Conservation (phyloP, 1,139 yeast genomes). For the Suhomyces chickasaworum region DNA sequence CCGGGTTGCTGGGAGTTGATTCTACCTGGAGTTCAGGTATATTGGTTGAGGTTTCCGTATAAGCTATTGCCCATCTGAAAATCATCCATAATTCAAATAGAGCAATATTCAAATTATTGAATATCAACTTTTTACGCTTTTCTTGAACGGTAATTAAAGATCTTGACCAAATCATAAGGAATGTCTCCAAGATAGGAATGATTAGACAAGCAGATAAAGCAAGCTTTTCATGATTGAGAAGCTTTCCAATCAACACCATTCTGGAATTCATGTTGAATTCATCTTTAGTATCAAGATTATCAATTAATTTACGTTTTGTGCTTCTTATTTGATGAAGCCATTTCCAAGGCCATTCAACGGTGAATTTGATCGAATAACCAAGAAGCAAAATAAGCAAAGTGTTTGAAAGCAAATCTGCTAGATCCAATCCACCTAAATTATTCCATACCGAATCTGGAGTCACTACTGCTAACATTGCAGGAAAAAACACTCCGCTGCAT, state of each 20-base stretch:
- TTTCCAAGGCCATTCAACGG: constrained; percentile 41
- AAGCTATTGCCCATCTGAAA: constrained; percentile 19
- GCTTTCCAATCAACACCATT: constrained; percentile 18
- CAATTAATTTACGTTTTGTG: constrained; percentile 20
- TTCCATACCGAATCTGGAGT: constrained; percentile 16
- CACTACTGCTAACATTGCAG: constrained; percentile 16
- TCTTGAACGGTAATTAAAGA: constrained; percentile 30
- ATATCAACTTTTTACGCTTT: constrained; percentile 31
- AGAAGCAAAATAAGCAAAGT: constrained; percentile 30
- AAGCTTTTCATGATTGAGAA: constrained; percentile 24
- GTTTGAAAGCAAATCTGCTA: constrained; percentile 30
- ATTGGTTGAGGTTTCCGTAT: neutral
- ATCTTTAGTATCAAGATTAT: neutral
- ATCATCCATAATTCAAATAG: constrained; percentile 34
- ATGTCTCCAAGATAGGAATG: constrained; percentile 28
- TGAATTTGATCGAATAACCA: constrained; percentile 30
- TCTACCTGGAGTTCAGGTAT: neutral
- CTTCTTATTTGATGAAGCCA: constrained; percentile 32
- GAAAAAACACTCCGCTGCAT: constrained; percentile 15
- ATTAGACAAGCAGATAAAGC: constrained; percentile 29
- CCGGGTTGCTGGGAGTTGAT: neutral
- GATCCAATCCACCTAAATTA: constrained; percentile 11
- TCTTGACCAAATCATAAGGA: constrained; percentile 31
- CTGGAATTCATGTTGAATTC: constrained; percentile 10
- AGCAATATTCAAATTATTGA: constrained; percentile 35